Evolutionary conservation across 257 asterid species (phyloP).

Genomic region (Echium plantagineum): DNA sequence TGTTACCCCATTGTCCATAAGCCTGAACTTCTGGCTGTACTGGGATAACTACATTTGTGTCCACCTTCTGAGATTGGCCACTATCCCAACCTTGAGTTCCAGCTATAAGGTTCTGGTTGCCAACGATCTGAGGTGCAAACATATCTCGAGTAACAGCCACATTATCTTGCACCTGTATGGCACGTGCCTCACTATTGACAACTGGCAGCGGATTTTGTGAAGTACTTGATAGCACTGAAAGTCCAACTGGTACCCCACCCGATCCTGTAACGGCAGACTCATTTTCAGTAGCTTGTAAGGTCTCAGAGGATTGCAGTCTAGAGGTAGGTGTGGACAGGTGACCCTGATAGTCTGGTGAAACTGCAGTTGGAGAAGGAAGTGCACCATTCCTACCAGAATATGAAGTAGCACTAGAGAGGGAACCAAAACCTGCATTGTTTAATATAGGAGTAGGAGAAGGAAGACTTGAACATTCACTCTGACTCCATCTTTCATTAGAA

Average conservation of each 20-base stretch:
- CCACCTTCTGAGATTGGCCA: conserved; percentile 20
- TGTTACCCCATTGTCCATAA: not conserved
- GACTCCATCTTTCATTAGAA: conserved; percentile 36
- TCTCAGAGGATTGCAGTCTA: conserved; percentile 33
- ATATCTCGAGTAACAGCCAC: conserved; percentile 15
- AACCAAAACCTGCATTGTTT: conserved; percentile 28
- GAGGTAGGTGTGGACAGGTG: conserved; percentile 32
- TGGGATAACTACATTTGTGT: conserved; percentile 14
- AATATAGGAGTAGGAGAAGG: conserved; percentile 82
- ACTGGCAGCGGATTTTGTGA: conserved; percentile 20
- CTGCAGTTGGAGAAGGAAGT: conserved; percentile 36
- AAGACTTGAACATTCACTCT: conserved; percentile 32
- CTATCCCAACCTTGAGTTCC: conserved; percentile 35
- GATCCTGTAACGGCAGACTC: conserved; percentile 18
- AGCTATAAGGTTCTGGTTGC: conserved; percentile 32
- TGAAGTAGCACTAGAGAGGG: conserved; percentile 21
- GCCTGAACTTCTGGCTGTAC: conserved; percentile 27
- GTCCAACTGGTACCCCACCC: conserved; percentile 31
- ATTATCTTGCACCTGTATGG: conserved; percentile 31
- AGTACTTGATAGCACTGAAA: conserved; percentile 22
- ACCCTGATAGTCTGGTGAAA: conserved; percentile 24
- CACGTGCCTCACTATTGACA: conserved; percentile 28
- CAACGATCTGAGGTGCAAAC: conserved; percentile 25
- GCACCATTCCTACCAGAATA: conserved; percentile 17
- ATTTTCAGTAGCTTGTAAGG: conserved; percentile 12